Evolutionary conservation across 352 stramenopile species (phyloP).

Genomic region (Thalassiosira pacifica): DNA sequence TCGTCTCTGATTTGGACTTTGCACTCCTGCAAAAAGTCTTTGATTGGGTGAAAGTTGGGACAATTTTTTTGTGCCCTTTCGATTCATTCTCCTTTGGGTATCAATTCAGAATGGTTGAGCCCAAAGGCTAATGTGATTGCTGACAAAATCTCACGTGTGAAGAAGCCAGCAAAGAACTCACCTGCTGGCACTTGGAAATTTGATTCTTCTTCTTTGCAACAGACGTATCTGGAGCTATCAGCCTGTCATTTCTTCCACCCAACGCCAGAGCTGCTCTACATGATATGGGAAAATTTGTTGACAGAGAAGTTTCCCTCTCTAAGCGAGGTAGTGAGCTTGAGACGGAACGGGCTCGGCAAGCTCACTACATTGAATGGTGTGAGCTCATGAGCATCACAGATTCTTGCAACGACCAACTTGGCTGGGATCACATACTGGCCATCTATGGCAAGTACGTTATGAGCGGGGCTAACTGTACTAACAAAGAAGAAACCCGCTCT

Average conservation of each 20-base stretch:
- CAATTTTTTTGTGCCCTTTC: constrained; percentile 20
- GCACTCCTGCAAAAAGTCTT: constrained; percentile 3
- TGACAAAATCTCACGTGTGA: constrained; percentile 29
- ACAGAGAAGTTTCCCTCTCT: background rate
- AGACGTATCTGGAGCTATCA: no score
- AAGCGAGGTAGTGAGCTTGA: constrained; percentile 16
- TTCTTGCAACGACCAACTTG: background rate
- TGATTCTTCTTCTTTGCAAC: background rate
- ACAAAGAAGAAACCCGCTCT: background rate
- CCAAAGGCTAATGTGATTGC: constrained; percentile 19
- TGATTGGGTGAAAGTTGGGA: constrained; percentile 22
- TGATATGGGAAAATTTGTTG: constrained; percentile 23
- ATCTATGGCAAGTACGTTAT: background rate
- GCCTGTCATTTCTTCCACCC: no score
- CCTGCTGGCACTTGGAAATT: constrained; percentile 1
- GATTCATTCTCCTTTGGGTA: constrained; percentile 14
- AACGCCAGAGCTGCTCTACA: no score
- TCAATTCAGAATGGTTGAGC: constrained; percentile 20
- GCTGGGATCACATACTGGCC: background rate
- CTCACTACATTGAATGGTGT: constrained; percentile 23
- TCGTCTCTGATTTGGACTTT: constrained; percentile 18
- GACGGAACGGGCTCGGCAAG: constrained; percentile 28
- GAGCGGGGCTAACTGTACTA: background rate
- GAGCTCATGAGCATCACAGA: background rate
- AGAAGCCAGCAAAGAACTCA: background rate